A percentile compares a stretch with the other conserved stretches of the same genome.
These are phyloP conservation scores for Theobroma cacao DNA, from an alignment of 345 rosid species.

Conservation along the genomic window DNA sequence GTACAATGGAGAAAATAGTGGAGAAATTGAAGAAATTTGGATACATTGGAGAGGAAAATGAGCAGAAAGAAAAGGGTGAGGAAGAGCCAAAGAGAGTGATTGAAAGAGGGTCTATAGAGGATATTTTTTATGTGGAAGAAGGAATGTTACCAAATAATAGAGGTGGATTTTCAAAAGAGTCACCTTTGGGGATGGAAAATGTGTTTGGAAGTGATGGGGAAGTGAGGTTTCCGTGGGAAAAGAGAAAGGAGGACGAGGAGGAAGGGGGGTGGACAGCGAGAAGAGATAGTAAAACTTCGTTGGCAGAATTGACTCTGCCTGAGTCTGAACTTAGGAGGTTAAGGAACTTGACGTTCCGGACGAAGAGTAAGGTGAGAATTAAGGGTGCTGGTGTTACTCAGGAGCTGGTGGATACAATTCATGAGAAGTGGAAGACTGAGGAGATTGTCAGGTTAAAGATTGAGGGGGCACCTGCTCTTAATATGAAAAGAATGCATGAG, in stretches of 20 bases:
- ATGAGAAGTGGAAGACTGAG: slow-evolving; percentile 67
- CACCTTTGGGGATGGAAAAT: slow-evolving; percentile 41
- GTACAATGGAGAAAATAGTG: slow-evolving; percentile 81
- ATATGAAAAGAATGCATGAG: slow-evolving; percentile 90
- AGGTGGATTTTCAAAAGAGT: slow-evolving; percentile 58
- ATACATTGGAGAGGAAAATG: slow-evolving; percentile 45
- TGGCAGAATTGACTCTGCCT: slow-evolving; percentile 79
- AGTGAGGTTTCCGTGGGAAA: slow-evolving; percentile 90
- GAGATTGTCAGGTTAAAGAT: slow-evolving; percentile 86
- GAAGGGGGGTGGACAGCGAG: slow-evolving; percentile 47
- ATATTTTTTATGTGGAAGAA: slow-evolving; percentile 64
- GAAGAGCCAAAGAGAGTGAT: slow-evolving; percentile 39
- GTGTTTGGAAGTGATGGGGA: slow-evolving; percentile 45
- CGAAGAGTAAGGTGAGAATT: slow-evolving; percentile 58
- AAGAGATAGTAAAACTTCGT: slow-evolving; percentile 55
- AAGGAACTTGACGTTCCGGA: slow-evolving; percentile 68
- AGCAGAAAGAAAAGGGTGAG: slow-evolving; percentile 27
- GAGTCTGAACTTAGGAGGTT: slow-evolving; percentile 70
- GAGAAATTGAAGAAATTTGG: slow-evolving; percentile 76
- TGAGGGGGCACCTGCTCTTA: slow-evolving; percentile 83
- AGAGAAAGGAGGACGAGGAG: slow-evolving; percentile 36
- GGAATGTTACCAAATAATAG: slow-evolving; percentile 56
- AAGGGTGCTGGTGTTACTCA: slow-evolving; percentile 70
- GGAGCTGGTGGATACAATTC: slow-evolving; percentile 67
- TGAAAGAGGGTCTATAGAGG: slow-evolving; percentile 79